Evolutionary conservation across 1,139 yeast species (phyloP), one percentile per base, ranked within the genome.

Genomic region (Taiozyma onychis): DNA sequence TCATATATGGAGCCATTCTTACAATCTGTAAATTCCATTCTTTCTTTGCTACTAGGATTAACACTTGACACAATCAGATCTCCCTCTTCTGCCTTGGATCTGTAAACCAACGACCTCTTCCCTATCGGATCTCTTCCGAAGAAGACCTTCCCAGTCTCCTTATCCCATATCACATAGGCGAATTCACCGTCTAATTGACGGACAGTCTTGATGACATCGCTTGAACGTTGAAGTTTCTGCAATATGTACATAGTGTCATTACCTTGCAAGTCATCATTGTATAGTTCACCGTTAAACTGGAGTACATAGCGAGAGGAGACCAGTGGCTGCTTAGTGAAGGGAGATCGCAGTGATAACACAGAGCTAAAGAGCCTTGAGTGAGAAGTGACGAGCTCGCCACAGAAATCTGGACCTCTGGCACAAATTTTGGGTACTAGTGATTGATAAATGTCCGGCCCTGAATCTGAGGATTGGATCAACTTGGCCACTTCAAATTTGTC

Each of bases 221-320:
- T 54, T 6, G 68, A 55, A 11, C 30, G 32, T 8, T 54, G 45
- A 35, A 74, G 55, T 22, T 58, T 50, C 2, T 66, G 54, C 39
- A 66, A 67, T 21, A 81, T 66, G 50, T 63, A 77, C 6, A 65
- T 66, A 0, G 85, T 77, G 62, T 84, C 89, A 58, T 80, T 81
- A 1, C 65, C 66, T 1, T 63, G 58, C 34, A 85, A 77, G 39
- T 77, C 83, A 1, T 66, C 61, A 57, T 84, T 83, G 64, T 91
- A 91, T 13, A 90, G 69, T 63, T 91, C 98, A 0, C 98, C 99
- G 64, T 93, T 93, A 68, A 85, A 93, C 61, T 88, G 97, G 16
- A 83, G 57, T 1, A 74, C 60, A 43, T 56, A 82, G 51, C 61
- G 68, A 46, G 64, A 65, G 9, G 64, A 67, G 4, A 43, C 52